phyloP scores from a whole-genome alignment of 257 asterid genomes.

The Solanum bulbocastanum region DNA sequence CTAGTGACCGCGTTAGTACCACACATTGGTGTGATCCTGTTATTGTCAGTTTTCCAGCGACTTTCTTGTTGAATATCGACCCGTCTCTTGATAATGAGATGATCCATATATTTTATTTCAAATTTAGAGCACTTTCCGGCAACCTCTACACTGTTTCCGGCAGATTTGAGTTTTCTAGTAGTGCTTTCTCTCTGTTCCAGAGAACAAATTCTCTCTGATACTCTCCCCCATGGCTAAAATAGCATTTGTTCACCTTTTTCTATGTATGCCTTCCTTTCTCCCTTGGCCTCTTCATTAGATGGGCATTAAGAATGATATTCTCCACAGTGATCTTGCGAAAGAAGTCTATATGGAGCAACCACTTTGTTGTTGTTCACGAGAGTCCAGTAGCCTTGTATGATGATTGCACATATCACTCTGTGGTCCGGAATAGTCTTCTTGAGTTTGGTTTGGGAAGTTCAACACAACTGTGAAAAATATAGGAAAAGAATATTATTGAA shows the following conservation, averaged over 20 bases:
- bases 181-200: not conserved
- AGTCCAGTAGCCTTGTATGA: not conserved
- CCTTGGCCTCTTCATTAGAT: not conserved
- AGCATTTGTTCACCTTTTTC: not conserved
- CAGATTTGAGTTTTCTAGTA: too few relatives aligned
- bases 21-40: not conserved
- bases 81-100: not conserved
- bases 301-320: not conserved
- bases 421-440: not conserved
- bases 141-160: not conserved
- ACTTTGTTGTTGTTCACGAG: not conserved
- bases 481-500: too few relatives aligned
- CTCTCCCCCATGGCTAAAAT: not conserved
- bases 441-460: not conserved
- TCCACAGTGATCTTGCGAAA: not conserved
- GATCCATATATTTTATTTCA: not conserved
- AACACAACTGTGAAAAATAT: too few relatives aligned
- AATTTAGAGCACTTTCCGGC: not conserved
- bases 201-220: not conserved
- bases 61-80: not conserved
- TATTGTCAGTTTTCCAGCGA: not conserved
- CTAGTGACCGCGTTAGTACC: not conserved
- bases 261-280: not conserved
- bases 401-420: not conserved
- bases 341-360: too few relatives aligned